phyloP scores from a whole-genome alignment of 176 grass and related monocot genomes.

The Carex myosuroides region DNA sequence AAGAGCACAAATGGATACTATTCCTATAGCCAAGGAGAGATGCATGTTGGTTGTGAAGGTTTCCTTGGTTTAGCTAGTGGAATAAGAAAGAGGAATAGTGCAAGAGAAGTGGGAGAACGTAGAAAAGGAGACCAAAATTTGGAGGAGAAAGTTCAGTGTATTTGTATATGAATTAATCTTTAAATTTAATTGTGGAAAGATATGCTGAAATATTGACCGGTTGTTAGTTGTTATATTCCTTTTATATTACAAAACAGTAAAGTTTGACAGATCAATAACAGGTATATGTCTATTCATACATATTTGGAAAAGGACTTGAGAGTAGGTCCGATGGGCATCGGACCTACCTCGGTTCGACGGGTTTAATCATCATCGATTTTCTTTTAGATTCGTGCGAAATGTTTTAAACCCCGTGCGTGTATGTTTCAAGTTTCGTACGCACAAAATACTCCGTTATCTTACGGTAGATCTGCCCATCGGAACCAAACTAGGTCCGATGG shows the following conservation, averaged over 20 bases:
- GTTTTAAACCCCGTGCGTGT: too few relatives aligned
- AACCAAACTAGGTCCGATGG: too few relatives aligned
- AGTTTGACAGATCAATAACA: neutral
- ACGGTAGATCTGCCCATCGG: too few relatives aligned
- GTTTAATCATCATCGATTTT: too few relatives aligned
- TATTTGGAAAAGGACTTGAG: too few relatives aligned
- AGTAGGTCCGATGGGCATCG: too few relatives aligned
- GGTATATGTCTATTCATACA: neutral
- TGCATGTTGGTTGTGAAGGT: slow-evolving; percentile 1
- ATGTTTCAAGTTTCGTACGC: too few relatives aligned
- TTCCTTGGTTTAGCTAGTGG: slow-evolving; percentile 1
- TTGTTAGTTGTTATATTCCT: neutral
- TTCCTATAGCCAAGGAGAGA: neutral
- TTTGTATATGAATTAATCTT: neutral
- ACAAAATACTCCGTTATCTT: too few relatives aligned
- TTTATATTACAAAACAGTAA: neutral
- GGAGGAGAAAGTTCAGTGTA: neutral
- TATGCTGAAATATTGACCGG: slow-evolving; percentile 12
- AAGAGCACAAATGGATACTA: slow-evolving; percentile 3
- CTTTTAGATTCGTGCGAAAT: too few relatives aligned
- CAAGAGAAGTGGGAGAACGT: neutral
- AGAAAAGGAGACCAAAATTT: neutral
- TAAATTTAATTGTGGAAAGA: neutral
- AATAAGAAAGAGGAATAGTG: slow-evolving; percentile 2
- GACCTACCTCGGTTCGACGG: too few relatives aligned